phyloP scores from a whole-genome alignment of 202 grass and related monocot species.

The Elaeis oleifera region DNA sequence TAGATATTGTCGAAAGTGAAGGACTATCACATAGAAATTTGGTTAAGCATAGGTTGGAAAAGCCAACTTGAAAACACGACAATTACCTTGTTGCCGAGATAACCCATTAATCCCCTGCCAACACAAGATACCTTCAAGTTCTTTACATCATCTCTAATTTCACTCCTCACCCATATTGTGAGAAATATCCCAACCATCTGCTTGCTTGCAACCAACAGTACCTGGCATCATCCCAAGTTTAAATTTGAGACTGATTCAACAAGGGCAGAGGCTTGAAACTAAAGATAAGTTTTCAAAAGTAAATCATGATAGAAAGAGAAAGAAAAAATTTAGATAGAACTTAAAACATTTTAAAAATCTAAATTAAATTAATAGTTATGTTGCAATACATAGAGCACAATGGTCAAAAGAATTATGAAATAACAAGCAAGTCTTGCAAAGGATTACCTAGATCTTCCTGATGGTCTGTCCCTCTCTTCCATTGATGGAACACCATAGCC shows the following conservation, averaged over 20 bases:
- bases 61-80: neutral
- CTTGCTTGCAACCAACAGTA: constrained; percentile 95
- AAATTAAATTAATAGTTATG: too few species aligned
- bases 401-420: too few species aligned
- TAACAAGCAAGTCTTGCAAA: neutral
- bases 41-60: neutral
- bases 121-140: constrained; percentile 97
- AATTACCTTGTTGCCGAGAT: constrained; percentile 96
- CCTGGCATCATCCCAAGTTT: constrained; percentile 26
- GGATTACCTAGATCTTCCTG: constrained; percentile 50
- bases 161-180: constrained; percentile 74
- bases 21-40: too few species aligned
- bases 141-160: constrained; percentile 82
- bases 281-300: constrained; percentile 13
- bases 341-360: too few species aligned
- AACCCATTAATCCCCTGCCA: constrained; percentile 95
- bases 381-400: too few species aligned
- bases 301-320: neutral
- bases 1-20: too few species aligned
- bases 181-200: constrained; percentile 99
- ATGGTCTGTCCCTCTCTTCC: constrained; percentile 44
- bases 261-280: neutral
- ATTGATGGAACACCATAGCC: constrained; percentile 28
- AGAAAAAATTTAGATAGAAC: too few species aligned
- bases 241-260: neutral